phyloP scores from a whole-genome alignment of 805 yeast species.

The Saturnispora quitensis region DNA sequence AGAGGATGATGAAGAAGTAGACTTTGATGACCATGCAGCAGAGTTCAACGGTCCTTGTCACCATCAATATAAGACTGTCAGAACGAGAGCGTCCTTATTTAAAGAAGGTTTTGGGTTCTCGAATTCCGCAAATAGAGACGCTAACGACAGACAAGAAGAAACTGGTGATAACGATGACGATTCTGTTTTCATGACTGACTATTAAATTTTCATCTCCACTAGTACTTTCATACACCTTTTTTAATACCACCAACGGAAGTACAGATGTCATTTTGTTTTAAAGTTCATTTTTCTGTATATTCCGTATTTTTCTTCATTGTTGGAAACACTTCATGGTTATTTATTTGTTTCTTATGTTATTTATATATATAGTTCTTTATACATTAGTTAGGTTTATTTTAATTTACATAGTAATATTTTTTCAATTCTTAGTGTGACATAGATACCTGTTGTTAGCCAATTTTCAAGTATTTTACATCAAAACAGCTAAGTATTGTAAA shows the following conservation, averaged over 20 bases:
- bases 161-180: neutral
- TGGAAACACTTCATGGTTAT: neutral
- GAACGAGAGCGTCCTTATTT: neutral
- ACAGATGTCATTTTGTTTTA: neutral
- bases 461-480: too few relatives aligned
- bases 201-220: neutral
- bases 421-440: neutral
- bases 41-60: neutral
- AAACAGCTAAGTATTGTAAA: too few relatives aligned
- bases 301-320: too few relatives aligned
- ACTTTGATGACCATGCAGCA: neutral
- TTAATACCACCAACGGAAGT: neutral
- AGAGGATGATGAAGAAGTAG: constrained; percentile 9
- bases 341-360: neutral
- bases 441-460: neutral
- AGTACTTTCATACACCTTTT: neutral
- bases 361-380: neutral
- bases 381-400: neutral
- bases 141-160: neutral
- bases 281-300: too few relatives aligned
- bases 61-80: neutral
- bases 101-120: neutral
- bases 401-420: neutral
- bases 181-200: neutral
- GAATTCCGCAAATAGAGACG: neutral